Evolutionary conservation across 108 stramenopile genomes (phyloP), one percentile per base, ranked within the genome.

Genomic region (Nannochloropsis salina): DNA sequence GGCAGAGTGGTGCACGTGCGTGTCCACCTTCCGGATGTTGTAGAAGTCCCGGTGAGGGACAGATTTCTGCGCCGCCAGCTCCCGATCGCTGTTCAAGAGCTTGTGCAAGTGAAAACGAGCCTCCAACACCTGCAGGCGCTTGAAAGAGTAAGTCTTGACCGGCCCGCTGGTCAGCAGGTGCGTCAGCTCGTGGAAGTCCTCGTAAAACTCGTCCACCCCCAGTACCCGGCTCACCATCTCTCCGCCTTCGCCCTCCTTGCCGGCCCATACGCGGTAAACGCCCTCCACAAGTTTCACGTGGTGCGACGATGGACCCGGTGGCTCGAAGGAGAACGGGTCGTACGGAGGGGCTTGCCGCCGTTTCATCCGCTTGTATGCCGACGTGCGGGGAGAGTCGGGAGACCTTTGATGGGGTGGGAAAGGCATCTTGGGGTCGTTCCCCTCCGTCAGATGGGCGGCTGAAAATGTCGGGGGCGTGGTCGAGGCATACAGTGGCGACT

Each of bases 1-100:
- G 3, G 98, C 99, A 11, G 95, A 95, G 86, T 93, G 92, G 89
- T 99, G 99, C 42, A 99, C 98, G 88, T 99, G 99, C 88, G 99
- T 99, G 88, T 99, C 99, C 42, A 99, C 94, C 89, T 99, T 99
- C 89, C 97, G 92, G 9, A 97, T 95, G 44, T 99, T 93, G 90
- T 99, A 99, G 87, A 99, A 99, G 87, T 99, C 99, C 79, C 92
- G 80, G 84, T 93, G 92, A 15, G 93, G 93, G 1, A 93, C 92
- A 12, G 91, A 86, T 86, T 92, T 93, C 51, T 91, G 90, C 9
- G 97, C 96, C 9, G 95, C 94, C 45, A 97, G 90, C 88, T 92
- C 92, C 83, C 82, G 81, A 9, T 89, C 88, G 20, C 47, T 80
- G 81, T 93, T 93, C 22, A 93, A 90, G 21, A 93, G 44, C 41